These are phyloP conservation scores for Candida tetrigidarum DNA, from an alignment of 1,139 yeast genomes.

Conservation along the genomic window DNA sequence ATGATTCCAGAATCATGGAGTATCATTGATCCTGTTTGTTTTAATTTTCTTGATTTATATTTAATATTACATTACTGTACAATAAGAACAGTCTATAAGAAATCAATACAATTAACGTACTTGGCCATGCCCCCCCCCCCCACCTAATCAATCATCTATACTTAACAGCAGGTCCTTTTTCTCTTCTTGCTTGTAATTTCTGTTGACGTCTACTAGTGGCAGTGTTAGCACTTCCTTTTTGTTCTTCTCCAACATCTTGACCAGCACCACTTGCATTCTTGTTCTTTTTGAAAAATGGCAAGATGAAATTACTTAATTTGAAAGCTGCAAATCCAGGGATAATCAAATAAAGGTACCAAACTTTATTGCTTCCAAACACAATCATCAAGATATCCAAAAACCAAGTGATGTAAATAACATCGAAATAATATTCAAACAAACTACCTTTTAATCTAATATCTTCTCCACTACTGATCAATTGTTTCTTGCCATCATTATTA, in stretches of 20 bases:
- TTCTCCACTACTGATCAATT: slow-evolving; percentile 58
- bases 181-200: slow-evolving; percentile 50
- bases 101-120: too few species aligned
- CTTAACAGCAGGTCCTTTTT: slow-evolving; percentile 35
- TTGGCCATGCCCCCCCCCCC: too few species aligned
- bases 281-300: slow-evolving; percentile 24
- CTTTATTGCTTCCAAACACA: slow-evolving; percentile 57
- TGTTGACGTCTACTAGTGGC: slow-evolving; percentile 52
- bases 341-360: slow-evolving; percentile 59
- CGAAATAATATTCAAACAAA: slow-evolving; percentile 77
- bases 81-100: not conserved
- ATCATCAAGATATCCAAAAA: slow-evolving; percentile 59
- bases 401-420: slow-evolving; percentile 73
- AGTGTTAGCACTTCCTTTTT: not conserved
- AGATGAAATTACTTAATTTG: slow-evolving; percentile 42
- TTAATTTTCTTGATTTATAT: too few species aligned
- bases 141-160: too few species aligned
- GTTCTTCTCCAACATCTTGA: not conserved
- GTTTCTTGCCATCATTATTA: slow-evolving; percentile 26
- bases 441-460: slow-evolving; percentile 66
- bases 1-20: too few species aligned
- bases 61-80: too few species aligned
- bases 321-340: slow-evolving; percentile 59
- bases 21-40: too few species aligned
- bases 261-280: slow-evolving; percentile 11